phyloP scores from a whole-genome alignment of 768 basidiomycete species.

The Kwoniella sp. region DNA sequence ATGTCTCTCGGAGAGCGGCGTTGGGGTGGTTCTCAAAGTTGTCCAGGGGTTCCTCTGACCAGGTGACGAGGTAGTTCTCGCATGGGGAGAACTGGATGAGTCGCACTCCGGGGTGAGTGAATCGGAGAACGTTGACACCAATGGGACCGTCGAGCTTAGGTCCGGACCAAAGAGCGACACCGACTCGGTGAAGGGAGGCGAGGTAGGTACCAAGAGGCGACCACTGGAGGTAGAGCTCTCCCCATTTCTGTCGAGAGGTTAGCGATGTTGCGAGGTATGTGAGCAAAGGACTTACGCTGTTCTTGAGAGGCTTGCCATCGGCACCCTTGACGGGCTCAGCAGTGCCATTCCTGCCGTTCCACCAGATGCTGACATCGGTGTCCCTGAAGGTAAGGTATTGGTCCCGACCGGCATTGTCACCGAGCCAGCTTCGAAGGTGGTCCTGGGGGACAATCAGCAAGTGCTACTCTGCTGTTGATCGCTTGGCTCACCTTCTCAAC shows the following conservation, averaged over 20 bases:
- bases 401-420: slow-evolving; percentile 85
- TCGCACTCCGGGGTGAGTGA: slow-evolving; percentile 91
- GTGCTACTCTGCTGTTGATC: background rate
- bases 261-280: background rate
- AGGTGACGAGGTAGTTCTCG: slow-evolving; percentile 94
- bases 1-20: slow-evolving; percentile 53
- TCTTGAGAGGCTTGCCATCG: slow-evolving; percentile 54
- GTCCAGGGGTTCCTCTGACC: slow-evolving; percentile 89
- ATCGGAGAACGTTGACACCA: slow-evolving; percentile 63
- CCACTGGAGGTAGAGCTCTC: slow-evolving; percentile 94
- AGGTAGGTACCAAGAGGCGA: slow-evolving; percentile 94
- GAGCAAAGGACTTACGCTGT: slow-evolving; percentile 60
- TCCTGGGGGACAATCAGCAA: slow-evolving; percentile 59
- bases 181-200: slow-evolving; percentile 88
- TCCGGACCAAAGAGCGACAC: slow-evolving; percentile 94
- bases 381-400: slow-evolving; percentile 92
- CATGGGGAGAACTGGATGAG: slow-evolving; percentile 95
- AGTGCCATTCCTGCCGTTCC: slow-evolving; percentile 77
- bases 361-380: slow-evolving; percentile 81
- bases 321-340: slow-evolving; percentile 40
- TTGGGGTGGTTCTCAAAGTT: slow-evolving; percentile 74
- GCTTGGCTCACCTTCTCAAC: slow-evolving; percentile 33
- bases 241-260: slow-evolving; percentile 68
- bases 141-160: slow-evolving; percentile 44
- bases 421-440: slow-evolving; percentile 91